A percentile compares a stretch with the other conserved stretches of the same genome.
Evolutionary conservation across 129 eudicot genomes (phyloP).

Genomic region (Solidago caesia): DNA sequence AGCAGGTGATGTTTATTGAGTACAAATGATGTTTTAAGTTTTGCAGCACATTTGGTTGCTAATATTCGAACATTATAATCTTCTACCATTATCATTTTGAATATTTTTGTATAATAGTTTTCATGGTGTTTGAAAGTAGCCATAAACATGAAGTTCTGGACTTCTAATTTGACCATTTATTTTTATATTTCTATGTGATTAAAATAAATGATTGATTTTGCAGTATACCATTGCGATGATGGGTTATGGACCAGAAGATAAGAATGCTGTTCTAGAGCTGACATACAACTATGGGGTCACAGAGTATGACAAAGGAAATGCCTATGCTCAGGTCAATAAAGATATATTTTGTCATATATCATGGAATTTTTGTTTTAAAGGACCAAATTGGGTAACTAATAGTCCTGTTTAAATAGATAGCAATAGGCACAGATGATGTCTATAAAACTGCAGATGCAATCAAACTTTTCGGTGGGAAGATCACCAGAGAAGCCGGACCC

Average conservation of each 20-base stretch:
- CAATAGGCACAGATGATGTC: conserved; percentile 95
- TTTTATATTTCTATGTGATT: conserved; percentile 5
- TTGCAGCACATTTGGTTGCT: neutral
- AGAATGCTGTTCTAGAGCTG: conserved; percentile 83
- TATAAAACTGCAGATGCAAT: conserved; percentile 92
- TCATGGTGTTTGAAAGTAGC: neutral
- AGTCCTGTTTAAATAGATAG: conserved; percentile 52
- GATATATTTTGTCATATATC: neutral
- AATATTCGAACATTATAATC: too few relatives aligned
- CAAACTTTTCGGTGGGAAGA: conserved; percentile 75
- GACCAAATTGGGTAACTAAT: conserved; percentile 7
- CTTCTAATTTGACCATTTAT: neutral
- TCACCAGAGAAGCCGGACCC: conserved; percentile 95
- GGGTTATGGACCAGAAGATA: conserved; percentile 98
- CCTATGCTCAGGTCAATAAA: conserved; percentile 79
- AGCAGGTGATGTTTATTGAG: neutral
- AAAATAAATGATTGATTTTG: conserved; percentile 24
- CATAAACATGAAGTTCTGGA: neutral
- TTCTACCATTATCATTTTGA: too few relatives aligned
- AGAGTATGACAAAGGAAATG: conserved; percentile 92
- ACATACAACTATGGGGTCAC: conserved; percentile 95
- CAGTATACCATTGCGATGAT: conserved; percentile 97
- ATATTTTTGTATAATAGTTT: too few relatives aligned
- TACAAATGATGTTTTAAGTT: conserved; percentile 6
- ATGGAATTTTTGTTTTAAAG: conserved; percentile 1